Base-by-base conservation (phyloP, 345 rosid genomes). In the Salix exigua region DNA sequence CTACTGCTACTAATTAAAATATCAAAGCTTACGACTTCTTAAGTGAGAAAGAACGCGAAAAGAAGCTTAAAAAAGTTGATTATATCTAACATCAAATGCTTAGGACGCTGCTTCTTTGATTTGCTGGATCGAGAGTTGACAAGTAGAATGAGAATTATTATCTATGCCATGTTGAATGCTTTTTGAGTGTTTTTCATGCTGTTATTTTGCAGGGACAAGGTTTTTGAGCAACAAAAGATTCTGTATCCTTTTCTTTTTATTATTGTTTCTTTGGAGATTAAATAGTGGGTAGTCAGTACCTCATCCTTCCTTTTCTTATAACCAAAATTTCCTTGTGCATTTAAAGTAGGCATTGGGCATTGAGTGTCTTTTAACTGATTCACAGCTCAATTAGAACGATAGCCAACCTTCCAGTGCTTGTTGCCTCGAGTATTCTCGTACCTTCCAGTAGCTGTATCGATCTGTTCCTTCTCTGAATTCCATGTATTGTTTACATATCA, bases 171-270 rank as follows among this genome's bases (percentile, higher is more conserved):
- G 65, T 5, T 37, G 62, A 46, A 64, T 74, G 53, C 70, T 44
- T 50, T 11, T 38, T 73, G 28, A 30, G 31, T 12, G 14, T 30
- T 64, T 76, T 33, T 67, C 18, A 18, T 30, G 40, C 23, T 68
- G 25, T 64, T n/a, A 62, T 74, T 86, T 79, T 85, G 78, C 90
- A 93, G 99, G 89, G 97, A 96, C 87, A 93, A 91, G 83, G 83
- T 96, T 77, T 93, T 93, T 72, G 98, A 86, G 53, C 90, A 91
- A 79, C 92, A 91, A 77, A 92, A 93, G 74, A 71, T 76, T 76
- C 86, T 94, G 97, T 96, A 96, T 92, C 97, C 99, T 91, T 87
- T 51, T 69, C 13, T 12, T 67, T 64, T 66, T 65, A 21, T 48
- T 60, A 26, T 23, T 70, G 25, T 25, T 74, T 64, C n/a, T 65